phyloP scores from a whole-genome alignment of 2,329 filamentous ascomycete species.

The Pseudogymnoascus sp. region DNA sequence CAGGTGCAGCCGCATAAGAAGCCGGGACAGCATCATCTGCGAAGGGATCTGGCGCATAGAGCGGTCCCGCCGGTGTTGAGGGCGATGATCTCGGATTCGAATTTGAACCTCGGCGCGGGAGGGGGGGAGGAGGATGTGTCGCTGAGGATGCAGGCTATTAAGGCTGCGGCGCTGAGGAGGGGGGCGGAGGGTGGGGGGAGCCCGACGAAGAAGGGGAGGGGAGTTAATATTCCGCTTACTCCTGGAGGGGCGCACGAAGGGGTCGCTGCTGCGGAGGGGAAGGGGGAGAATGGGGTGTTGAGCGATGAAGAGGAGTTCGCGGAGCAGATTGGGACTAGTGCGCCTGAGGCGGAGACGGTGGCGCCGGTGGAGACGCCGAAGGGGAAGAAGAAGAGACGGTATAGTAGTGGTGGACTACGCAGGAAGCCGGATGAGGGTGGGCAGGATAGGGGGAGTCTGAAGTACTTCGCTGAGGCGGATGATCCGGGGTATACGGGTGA shows the following conservation, averaged over 20 bases:
- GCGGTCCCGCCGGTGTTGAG: slow-evolving; percentile 35
- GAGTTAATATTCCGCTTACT: slow-evolving; percentile 12
- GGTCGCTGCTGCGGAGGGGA: slow-evolving; percentile 27
- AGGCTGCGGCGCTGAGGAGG: slow-evolving; percentile 20
- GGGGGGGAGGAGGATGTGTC: slow-evolving; percentile 28
- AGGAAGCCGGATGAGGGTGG: slow-evolving; percentile 65
- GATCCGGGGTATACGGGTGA: slow-evolving; percentile 73
- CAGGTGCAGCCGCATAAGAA: slow-evolving; percentile 69
- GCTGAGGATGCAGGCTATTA: slow-evolving; percentile 28
- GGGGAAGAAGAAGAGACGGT: slow-evolving; percentile 55
- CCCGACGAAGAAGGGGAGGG: slow-evolving; percentile 14
- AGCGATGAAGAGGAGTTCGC: slow-evolving; percentile 19
- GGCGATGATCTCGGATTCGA: slow-evolving; percentile 27
- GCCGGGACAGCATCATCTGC: slow-evolving; percentile 48
- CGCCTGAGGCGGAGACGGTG: slow-evolving; percentile 51
- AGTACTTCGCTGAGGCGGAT: slow-evolving; percentile 85
- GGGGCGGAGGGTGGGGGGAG: slow-evolving; percentile 9
- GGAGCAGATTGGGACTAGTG: slow-evolving; percentile 52
- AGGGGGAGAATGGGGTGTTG: slow-evolving; percentile 13
- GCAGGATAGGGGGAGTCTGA: slow-evolving; percentile 65
- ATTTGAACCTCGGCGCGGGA: slow-evolving; percentile 31
- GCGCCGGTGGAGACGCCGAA: slow-evolving; percentile 14
- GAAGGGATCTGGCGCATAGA: slow-evolving; percentile 49
- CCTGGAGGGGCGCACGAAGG: slow-evolving; percentile 7
- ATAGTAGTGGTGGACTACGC: slow-evolving; percentile 78